These are phyloP conservation scores for Fusarium sp. DNA, from an alignment of 2,329 filamentous ascomycete species.

Conservation along the genomic window DNA sequence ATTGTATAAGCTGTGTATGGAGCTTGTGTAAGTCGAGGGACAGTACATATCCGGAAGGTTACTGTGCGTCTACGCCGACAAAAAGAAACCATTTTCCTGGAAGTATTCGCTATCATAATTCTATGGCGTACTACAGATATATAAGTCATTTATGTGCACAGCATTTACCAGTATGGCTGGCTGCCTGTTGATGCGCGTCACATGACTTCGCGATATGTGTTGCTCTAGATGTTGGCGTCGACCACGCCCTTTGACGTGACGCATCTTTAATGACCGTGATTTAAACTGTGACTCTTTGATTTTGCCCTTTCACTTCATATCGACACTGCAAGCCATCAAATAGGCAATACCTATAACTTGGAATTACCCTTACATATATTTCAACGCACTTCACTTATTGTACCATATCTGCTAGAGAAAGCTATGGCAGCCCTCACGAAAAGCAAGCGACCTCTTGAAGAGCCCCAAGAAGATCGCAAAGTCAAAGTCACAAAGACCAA, in stretches of 20 bases:
- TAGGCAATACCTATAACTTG: background rate
- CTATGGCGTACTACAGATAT: background rate
- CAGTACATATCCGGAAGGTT: background rate
- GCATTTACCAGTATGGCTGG: background rate
- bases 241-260: conserved; percentile 35
- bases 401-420: background rate
- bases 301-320: background rate
- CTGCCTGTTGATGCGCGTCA: conserved; percentile 17
- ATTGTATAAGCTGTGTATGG: background rate
- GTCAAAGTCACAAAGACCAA: conserved; percentile 23
- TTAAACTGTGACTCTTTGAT: background rate
- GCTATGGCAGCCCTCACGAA: conserved; percentile 28
- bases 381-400: background rate
- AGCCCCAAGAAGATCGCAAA: conserved; percentile 13
- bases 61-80: background rate
- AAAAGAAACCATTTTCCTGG: background rate
- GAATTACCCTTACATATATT: background rate
- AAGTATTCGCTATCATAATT: background rate
- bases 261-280: background rate
- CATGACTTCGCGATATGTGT: conserved; percentile 44
- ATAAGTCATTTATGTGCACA: background rate
- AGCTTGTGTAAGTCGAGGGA: background rate
- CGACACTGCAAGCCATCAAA: background rate
- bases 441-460: conserved; percentile 36
- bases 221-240: conserved; percentile 41